Evolutionary conservation across 2,329 filamentous ascomycete species (phyloP).

Genomic region (Claviceps sp.): DNA sequence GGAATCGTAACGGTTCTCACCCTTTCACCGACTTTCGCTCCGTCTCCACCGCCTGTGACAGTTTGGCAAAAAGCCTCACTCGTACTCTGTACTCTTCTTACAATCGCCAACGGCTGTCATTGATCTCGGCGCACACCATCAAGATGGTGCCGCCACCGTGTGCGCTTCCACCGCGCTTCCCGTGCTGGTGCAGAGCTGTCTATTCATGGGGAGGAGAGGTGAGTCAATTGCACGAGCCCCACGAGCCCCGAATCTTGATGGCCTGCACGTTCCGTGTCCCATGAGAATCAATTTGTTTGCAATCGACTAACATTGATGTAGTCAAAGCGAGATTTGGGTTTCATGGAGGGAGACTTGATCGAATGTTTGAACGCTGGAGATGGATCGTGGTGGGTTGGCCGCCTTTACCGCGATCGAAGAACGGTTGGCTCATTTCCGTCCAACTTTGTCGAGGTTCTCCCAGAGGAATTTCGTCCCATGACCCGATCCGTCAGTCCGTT

Average conservation of each 20-base stretch:
- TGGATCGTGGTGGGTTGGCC: slow-evolving; percentile 96
- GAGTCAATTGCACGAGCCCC: slow-evolving; percentile 5
- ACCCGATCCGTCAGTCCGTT: slow-evolving; percentile 47
- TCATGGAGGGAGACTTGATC: slow-evolving; percentile 94
- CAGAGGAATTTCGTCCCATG: slow-evolving; percentile 70
- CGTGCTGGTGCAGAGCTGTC: slow-evolving; percentile 81
- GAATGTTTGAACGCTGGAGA: slow-evolving; percentile 97
- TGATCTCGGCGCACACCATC: slow-evolving; percentile 3
- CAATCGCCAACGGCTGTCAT: neutral
- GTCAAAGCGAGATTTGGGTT: slow-evolving; percentile 88
- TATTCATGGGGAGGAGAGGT: slow-evolving; percentile 91
- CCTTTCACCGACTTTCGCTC: neutral
- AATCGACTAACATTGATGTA: slow-evolving; percentile 15
- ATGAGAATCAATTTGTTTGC: neutral
- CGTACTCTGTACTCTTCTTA: neutral
- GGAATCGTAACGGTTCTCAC: neutral
- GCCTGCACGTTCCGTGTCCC: neutral
- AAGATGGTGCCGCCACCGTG: slow-evolving; percentile 42
- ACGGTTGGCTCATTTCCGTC: slow-evolving; percentile 90
- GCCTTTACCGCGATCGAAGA: slow-evolving; percentile 75
- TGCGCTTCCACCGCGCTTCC: slow-evolving; percentile 63
- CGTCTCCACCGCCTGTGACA: neutral
- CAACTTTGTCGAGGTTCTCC: slow-evolving; percentile 89
- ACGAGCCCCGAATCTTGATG: neutral
- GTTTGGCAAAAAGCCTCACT: neutral